Conservation (phyloP, 208 protist species). For the Leishmania braziliensis region DNA sequence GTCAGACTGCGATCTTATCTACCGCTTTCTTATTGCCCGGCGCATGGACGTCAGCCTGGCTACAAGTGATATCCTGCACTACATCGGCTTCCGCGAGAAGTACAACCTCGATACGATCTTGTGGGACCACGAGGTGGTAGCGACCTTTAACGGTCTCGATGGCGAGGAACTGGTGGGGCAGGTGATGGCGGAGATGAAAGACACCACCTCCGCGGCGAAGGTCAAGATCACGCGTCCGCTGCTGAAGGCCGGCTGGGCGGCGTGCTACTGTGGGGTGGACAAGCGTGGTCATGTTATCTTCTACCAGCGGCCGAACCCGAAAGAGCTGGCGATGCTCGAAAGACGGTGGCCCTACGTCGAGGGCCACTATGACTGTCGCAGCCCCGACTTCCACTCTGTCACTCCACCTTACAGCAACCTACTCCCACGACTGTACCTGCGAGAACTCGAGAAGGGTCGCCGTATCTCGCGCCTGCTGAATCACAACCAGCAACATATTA, state of each 20-base stretch:
- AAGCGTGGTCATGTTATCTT: constrained; percentile 44
- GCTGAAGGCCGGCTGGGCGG: constrained; percentile 56
- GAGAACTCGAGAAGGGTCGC: constrained; percentile 56
- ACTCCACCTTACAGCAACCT: constrained; percentile 53
- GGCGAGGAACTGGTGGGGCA: constrained; percentile 48
- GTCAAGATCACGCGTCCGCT: constrained; percentile 49
- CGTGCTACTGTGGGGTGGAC: constrained; percentile 63
- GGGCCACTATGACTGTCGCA: constrained; percentile 44
- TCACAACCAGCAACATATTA: constrained; percentile 49
- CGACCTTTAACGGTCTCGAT: constrained; percentile 51
- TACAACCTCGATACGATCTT: constrained; percentile 55
- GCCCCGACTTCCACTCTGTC: constrained; percentile 44
- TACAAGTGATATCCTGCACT: constrained; percentile 43
- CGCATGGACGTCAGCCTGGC: constrained; percentile 39
- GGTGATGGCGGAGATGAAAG: constrained; percentile 37
- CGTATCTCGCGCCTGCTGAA: constrained; percentile 54
- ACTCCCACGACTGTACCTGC: constrained; percentile 52
- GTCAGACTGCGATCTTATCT: constrained; percentile 62
- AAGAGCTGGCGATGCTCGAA: constrained; percentile 44
- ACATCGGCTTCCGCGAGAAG: constrained; percentile 61
- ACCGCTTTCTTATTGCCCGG: constrained; percentile 61
- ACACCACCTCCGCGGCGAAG: constrained; percentile 15
- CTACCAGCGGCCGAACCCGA: constrained; percentile 57
- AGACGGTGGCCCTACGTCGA: constrained; percentile 51
- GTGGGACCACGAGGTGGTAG: constrained; percentile 50